Evolutionary conservation across 1,139 yeast species (phyloP).

Genomic region (Sugiyamaella paludigena): DNA sequence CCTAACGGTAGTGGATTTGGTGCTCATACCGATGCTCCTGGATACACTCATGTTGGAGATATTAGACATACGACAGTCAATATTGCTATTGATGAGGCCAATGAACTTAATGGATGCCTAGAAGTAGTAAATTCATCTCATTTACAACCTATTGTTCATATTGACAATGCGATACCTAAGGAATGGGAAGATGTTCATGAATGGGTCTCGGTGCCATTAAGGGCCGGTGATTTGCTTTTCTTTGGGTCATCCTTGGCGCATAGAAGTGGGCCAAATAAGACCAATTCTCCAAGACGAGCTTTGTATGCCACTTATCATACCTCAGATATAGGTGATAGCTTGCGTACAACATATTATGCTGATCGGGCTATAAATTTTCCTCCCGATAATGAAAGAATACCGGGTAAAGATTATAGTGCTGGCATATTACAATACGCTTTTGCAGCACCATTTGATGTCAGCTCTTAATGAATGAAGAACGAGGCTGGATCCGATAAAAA

Average conservation of each 20-base stretch:
- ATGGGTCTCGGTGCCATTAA: slow-evolving; percentile 18
- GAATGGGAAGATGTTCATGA: slow-evolving; percentile 19
- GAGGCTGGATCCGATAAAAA: no score
- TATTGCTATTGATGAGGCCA: slow-evolving; percentile 20
- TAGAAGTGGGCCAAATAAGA: neutral
- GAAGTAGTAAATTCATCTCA: slow-evolving; percentile 20
- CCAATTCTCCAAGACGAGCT: neutral
- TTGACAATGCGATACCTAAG: slow-evolving; percentile 14
- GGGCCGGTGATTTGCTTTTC: slow-evolving; percentile 11
- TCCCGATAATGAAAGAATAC: slow-evolving; percentile 17
- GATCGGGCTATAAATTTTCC: slow-evolving; percentile 15
- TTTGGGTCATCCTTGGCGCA: slow-evolving; percentile 3
- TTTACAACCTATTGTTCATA: neutral
- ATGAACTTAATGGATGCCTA: no score
- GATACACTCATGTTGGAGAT: slow-evolving; percentile 21
- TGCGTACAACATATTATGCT: slow-evolving; percentile 10
- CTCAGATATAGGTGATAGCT: slow-evolving; percentile 32
- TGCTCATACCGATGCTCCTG: slow-evolving; percentile 23
- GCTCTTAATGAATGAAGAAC: no score
- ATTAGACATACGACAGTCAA: slow-evolving; percentile 20
- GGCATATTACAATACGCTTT: neutral
- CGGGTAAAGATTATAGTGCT: slow-evolving; percentile 17
- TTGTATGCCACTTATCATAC: slow-evolving; percentile 4
- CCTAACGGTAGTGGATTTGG: slow-evolving; percentile 20
- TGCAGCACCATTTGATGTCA: no score